Percentiles rank a stretch among this genome's conserved stretches.
Conservation (phyloP, 176 grass and related monocot species). For the Aechmea fasciata region DNA sequence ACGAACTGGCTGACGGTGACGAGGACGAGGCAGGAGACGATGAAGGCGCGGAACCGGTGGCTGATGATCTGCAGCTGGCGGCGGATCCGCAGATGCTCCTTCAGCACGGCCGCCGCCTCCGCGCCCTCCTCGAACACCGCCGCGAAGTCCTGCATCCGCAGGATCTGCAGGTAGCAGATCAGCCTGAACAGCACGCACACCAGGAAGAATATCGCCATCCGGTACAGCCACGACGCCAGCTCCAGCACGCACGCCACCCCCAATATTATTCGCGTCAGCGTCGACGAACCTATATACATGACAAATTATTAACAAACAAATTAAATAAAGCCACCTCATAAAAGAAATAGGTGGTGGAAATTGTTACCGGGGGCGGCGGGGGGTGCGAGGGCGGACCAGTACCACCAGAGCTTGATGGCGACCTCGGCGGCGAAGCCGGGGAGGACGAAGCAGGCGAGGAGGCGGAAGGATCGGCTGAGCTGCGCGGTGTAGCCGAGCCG, state of each 20-base stretch:
- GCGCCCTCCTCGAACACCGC: slow-evolving; percentile 46
- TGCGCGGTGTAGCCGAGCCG: slow-evolving; percentile 39
- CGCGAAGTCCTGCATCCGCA: slow-evolving; percentile 68
- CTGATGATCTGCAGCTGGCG: slow-evolving; percentile 60
- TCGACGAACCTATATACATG: too few relatives aligned
- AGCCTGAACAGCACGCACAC: slow-evolving; percentile 64
- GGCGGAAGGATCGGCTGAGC: slow-evolving; percentile 33
- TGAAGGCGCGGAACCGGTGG: slow-evolving; percentile 69
- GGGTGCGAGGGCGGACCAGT: slow-evolving; percentile 11
- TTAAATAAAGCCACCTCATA: too few relatives aligned
- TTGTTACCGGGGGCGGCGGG: slow-evolving; percentile 8
- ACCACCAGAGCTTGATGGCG: slow-evolving; percentile 67
- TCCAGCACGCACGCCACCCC: slow-evolving; percentile 34
- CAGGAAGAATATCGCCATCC: slow-evolving; percentile 57
- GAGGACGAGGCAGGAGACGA: slow-evolving; percentile 47
- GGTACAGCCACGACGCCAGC: slow-evolving; percentile 65
- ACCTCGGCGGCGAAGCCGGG: slow-evolving; percentile 49
- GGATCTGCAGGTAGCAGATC: slow-evolving; percentile 76
- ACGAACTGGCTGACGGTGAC: slow-evolving; percentile 71
- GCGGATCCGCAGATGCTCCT: slow-evolving; percentile 50
- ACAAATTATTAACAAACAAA: too few relatives aligned
- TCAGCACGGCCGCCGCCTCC: slow-evolving; percentile 48
- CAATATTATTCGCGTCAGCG: too few relatives aligned
- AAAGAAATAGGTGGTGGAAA: too few relatives aligned
- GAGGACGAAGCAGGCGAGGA: slow-evolving; percentile 53